phyloP scores from a whole-genome alignment of 495 filamentous ascomycete species.

The Astrothelium macrocarpum region DNA sequence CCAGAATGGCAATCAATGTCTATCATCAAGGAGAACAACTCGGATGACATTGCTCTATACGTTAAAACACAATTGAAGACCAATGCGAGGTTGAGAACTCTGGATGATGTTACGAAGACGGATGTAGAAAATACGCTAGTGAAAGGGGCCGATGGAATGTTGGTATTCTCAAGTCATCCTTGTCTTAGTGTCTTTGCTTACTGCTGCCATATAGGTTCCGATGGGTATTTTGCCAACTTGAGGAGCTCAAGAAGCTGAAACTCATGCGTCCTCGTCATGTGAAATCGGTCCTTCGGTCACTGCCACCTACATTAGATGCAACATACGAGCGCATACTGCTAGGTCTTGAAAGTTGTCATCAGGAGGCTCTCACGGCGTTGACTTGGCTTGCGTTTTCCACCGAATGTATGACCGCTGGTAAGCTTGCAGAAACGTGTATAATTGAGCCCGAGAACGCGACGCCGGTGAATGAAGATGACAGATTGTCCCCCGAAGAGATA shows the following conservation, averaged over 20 bases:
- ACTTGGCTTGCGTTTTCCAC: background rate
- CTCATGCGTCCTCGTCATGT: background rate
- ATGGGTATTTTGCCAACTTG: conserved; percentile 3
- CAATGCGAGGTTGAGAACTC: background rate
- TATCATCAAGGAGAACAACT: background rate
- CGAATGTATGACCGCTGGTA: background rate
- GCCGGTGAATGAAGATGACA: background rate
- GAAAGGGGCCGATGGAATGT: background rate
- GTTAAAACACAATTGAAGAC: background rate
- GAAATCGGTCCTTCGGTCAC: background rate
- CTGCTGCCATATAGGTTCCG: no score
- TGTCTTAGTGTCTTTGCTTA: no score
- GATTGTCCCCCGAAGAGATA: background rate
- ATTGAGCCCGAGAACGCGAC: background rate
- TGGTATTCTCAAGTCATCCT: no score
- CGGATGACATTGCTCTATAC: background rate
- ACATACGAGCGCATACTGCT: conserved; percentile 4
- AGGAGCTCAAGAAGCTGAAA: conserved; percentile 8
- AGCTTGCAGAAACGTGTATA: background rate
- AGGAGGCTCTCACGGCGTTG: background rate
- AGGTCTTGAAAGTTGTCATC: background rate
- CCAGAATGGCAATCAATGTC: background rate
- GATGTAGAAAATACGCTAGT: background rate
- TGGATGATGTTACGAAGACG: background rate
- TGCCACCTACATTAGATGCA: conserved; percentile 2